Conservation (phyloP, 148 eudicot species). For the Camellia lanceoleosa region DNA sequence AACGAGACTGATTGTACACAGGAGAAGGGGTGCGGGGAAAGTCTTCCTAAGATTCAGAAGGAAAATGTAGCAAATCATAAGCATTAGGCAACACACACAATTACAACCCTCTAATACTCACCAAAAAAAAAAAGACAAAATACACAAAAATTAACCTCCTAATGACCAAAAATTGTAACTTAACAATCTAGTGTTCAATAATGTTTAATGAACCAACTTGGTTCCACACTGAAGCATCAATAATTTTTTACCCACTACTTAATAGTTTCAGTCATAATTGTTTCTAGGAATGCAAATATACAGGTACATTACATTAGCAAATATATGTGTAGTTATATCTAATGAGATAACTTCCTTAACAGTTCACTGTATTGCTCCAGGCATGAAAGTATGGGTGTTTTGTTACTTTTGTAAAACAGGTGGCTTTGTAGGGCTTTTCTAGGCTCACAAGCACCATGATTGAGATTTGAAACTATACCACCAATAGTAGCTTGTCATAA, state of each 20-base stretch:
- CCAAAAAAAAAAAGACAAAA: background rate
- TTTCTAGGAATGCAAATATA: too few relatives aligned
- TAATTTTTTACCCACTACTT: background rate
- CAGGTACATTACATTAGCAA: too few relatives aligned
- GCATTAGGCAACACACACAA: slow-evolving; percentile 10
- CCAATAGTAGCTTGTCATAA: too few relatives aligned
- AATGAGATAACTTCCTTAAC: background rate
- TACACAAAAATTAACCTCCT: background rate
- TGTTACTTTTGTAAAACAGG: background rate
- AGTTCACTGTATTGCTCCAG: background rate
- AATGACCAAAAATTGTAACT: background rate
- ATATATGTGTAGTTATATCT: background rate
- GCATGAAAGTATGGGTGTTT: slow-evolving; percentile 1
- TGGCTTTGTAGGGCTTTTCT: background rate
- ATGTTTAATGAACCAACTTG: background rate
- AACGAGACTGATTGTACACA: slow-evolving; percentile 34
- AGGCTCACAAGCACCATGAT: too few relatives aligned
- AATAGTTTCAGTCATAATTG: background rate
- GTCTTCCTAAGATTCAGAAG: slow-evolving; percentile 48
- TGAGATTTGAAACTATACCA: too few relatives aligned
- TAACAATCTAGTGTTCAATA: background rate
- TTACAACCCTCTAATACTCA: background rate
- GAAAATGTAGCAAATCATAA: slow-evolving; percentile 2
- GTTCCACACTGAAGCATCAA: background rate
- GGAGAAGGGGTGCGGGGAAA: slow-evolving; percentile 54